Evolutionary conservation across 2,329 filamentous ascomycete genomes (phyloP), one percentile per base, ranked within the genome.

Genomic region (Penicillium sp.): DNA sequence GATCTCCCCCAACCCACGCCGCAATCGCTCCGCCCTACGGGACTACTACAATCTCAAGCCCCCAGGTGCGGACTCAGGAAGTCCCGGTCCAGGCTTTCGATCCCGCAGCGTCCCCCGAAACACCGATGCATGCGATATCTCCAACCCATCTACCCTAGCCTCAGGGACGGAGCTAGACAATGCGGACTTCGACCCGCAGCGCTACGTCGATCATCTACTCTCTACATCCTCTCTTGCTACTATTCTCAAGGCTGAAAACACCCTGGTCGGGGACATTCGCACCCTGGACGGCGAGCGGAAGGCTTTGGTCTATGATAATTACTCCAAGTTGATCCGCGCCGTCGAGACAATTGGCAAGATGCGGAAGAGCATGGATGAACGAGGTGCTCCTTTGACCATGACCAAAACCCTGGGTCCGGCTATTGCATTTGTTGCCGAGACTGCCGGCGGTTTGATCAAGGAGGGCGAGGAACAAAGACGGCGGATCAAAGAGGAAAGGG

Each of bases 301-400:
- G 79, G 93, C 94, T 1, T 79, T 99, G 62, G 95, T 99, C 4
- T 99, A 99, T 75, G 94, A 99, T 75, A 99, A 99, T 74, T 99
- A 98, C 76, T 95, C 90, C 67, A 98, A 98, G 78, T 79, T 99
- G 66, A 97, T 99, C 66, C 86, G 89, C n/a, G 95, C 95, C 1
- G 97, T 96, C 11, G 94, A 96, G 76, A 98, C 94, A 3, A 99
- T 99, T 70, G 86, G 90, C 52, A 92, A 91, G 79, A 81, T 82
- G 79, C 73, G 79, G 35, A 71, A 69, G 58, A 81, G 78, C 58
- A 81, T 82, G 75, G 79, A 81, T 64, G 77, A 79, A 51, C 71
- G 76, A 4, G 72, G 76, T 2, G 73, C 75, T 11, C 77, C 80
- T n/a, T 70, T 81, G 68, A 76, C 75, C 0, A 77, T 81, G 72